phyloP scores from a whole-genome alignment of 495 filamentous ascomycete genomes.

The Tetracladium setigerum region DNA sequence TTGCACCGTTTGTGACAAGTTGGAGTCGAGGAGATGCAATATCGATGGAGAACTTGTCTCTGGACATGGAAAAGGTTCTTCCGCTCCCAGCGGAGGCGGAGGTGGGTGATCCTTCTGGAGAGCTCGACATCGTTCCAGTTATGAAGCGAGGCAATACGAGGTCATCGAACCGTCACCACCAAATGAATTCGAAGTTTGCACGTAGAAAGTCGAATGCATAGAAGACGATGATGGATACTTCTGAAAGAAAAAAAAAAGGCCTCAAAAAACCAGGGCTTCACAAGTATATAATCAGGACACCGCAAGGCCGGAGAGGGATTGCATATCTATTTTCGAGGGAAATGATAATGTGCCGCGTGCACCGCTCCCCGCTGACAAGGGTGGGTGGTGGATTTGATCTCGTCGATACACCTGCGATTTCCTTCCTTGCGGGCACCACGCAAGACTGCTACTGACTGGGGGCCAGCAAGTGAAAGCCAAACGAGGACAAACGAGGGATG shows the following conservation, averaged over 20 bases:
- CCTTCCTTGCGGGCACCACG: too few relatives aligned
- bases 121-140: constrained; percentile 16
- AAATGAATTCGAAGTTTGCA: constrained; percentile 5
- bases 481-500: too few relatives aligned
- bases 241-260: background rate
- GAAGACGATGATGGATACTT: background rate
- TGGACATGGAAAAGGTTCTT: constrained; percentile 16
- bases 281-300: too few relatives aligned
- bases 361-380: constrained; percentile 1
- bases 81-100: constrained; percentile 9
- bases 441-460: too few relatives aligned
- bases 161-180: constrained; percentile 10
- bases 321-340: constrained; percentile 16
- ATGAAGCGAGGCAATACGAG: background rate
- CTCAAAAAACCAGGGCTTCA: too few relatives aligned
- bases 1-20: constrained; percentile 7
- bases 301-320: background rate
- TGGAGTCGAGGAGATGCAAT: constrained; percentile 15
- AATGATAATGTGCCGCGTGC: constrained; percentile 17
- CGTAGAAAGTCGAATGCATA: background rate
- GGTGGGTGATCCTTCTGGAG: constrained; percentile 16
- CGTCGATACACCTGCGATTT: too few relatives aligned
- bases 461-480: too few relatives aligned
- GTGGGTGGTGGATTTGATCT: background rate
- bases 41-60: constrained; percentile 19